A percentile compares a stretch with the other conserved stretches of the same genome.
Evolutionary conservation across 75 land plant genomes (phyloP).

Genomic region (Adiantum capillusveneris): DNA sequence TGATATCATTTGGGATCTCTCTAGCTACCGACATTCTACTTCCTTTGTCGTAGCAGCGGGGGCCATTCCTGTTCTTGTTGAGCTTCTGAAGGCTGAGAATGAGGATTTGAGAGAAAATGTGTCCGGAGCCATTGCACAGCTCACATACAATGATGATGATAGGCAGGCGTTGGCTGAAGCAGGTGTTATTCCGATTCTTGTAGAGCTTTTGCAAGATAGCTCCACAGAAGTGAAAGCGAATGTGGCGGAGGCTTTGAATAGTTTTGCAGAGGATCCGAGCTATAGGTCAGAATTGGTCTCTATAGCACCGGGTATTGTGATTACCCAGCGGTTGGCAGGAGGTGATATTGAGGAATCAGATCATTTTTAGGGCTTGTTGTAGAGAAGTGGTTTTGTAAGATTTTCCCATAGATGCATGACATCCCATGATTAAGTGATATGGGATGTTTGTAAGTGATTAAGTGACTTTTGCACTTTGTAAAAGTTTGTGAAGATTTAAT

Average conservation of each 20-base stretch:
- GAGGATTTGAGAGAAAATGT: constrained; percentile 25
- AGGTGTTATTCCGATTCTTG: constrained; percentile 36
- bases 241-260: constrained; percentile 35
- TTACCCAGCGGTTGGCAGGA: too few relatives aligned
- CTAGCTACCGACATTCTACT: constrained; percentile 27
- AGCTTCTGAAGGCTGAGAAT: constrained; percentile 14
- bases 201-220: constrained; percentile 18
- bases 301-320: too few relatives aligned
- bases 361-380: too few relatives aligned
- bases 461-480: too few relatives aligned
- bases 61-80: constrained; percentile 30
- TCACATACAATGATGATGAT: constrained; percentile 34
- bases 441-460: too few relatives aligned
- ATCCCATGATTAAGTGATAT: too few relatives aligned
- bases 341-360: too few relatives aligned
- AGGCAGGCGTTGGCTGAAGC: constrained; percentile 31
- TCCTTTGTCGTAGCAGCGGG: constrained; percentile 29
- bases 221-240: constrained; percentile 36
- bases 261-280: constrained; percentile 30
- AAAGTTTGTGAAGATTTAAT: too few relatives aligned
- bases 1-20: constrained; percentile 42
- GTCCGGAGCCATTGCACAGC: constrained; percentile 38
- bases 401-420: too few relatives aligned
- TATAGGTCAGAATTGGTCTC: too few relatives aligned
- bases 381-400: too few relatives aligned